These are phyloP conservation scores for Colletotrichum chrysophilum DNA, from an alignment of 2,329 filamentous ascomycete genomes.

Conservation along the genomic window DNA sequence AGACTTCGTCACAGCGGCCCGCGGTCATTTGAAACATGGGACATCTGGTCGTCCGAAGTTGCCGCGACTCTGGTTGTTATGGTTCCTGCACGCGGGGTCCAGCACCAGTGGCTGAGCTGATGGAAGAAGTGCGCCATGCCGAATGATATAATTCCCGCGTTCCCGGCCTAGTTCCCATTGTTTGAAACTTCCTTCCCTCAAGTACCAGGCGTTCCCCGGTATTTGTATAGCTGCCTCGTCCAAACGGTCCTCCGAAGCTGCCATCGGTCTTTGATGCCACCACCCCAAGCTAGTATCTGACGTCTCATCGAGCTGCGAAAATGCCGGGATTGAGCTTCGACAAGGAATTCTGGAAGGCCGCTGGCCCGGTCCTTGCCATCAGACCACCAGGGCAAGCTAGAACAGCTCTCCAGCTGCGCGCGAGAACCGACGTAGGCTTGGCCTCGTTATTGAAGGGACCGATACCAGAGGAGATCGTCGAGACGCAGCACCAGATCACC, in stretches of 20 bases:
- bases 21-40: background rate
- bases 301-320: background rate
- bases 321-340: slow-evolving; percentile 12
- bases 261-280: background rate
- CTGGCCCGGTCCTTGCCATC: slow-evolving; percentile 3
- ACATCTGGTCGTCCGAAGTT: background rate
- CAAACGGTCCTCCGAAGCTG: background rate
- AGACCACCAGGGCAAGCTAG: background rate
- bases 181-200: background rate
- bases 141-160: background rate
- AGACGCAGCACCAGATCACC: background rate
- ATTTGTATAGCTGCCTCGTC: background rate
- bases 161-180: background rate
- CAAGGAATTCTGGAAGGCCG: slow-evolving; percentile 4
- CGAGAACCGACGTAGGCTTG: background rate
- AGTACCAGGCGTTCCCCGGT: background rate
- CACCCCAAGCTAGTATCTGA: background rate
- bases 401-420: background rate
- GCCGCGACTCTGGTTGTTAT: background rate
- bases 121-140: background rate
- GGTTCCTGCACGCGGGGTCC: background rate
- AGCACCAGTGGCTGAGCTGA: background rate
- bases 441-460: background rate
- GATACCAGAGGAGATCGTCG: background rate
- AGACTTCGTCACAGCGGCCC: background rate